Evolutionary conservation across 1,284 basidiomycete species (phyloP).

Genomic region (Chalciporus sp.): DNA sequence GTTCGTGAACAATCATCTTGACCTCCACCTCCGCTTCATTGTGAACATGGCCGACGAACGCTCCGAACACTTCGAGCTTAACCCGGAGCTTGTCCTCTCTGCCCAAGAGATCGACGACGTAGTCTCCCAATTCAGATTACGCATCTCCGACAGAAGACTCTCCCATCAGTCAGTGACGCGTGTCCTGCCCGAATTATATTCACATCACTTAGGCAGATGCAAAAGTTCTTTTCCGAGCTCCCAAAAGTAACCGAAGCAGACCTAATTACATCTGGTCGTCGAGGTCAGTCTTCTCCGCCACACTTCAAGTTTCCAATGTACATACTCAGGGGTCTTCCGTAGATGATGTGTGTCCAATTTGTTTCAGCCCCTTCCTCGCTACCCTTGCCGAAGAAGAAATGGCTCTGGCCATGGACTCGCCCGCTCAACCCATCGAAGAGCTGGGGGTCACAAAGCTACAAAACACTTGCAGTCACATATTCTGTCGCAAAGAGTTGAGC

Average conservation of each 20-base stretch:
- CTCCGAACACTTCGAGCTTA: constrained; percentile 13
- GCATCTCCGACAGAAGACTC: constrained; percentile 23
- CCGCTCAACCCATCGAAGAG: constrained; percentile 65
- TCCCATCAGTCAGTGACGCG: constrained; percentile 27
- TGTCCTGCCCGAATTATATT: background rate
- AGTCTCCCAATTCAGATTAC: constrained; percentile 34
- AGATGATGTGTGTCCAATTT: constrained; percentile 74
- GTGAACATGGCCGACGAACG: constrained; percentile 28
- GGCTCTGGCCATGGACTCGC: constrained; percentile 71
- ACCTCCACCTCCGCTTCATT: background rate
- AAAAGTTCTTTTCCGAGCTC: constrained; percentile 39
- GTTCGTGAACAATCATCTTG: background rate
- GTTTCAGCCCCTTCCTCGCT: constrained; percentile 62
- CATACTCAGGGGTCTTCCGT: background rate
- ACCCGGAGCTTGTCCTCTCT: constrained; percentile 12
- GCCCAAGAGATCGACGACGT: constrained; percentile 37
- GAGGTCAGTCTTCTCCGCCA: constrained; percentile 30
- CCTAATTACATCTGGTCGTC: constrained; percentile 38
- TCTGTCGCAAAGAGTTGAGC: constrained; percentile 73
- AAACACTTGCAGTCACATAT: constrained; percentile 68
- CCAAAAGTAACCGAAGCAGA: constrained; percentile 49
- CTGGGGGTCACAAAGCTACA: constrained; percentile 66
- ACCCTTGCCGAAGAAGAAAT: constrained; percentile 73
- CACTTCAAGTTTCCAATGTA: background rate
- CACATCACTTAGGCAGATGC: constrained; percentile 33